Evolutionary conservation across 495 filamentous ascomycete genomes (phyloP).

Genomic region (Aspergillus ellipticus): DNA sequence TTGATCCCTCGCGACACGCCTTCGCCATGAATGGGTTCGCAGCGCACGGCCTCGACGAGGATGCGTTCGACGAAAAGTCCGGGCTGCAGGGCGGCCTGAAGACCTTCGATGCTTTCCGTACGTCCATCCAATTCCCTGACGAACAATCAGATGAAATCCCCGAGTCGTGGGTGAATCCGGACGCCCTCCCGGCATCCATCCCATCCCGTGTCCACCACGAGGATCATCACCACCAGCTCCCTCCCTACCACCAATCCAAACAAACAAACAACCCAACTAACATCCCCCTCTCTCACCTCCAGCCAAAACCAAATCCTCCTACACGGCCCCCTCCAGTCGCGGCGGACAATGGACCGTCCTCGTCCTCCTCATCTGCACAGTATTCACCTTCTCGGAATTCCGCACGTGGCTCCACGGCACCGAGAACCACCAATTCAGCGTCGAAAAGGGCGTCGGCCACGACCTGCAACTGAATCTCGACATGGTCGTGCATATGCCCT

Average conservation of each 20-base stretch:
- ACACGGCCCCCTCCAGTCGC: conserved; percentile 71
- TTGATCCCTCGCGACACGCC: conserved; percentile 16
- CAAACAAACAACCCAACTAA: not conserved
- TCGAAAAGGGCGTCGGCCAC: conserved; percentile 89
- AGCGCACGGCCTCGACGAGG: conserved; percentile 68
- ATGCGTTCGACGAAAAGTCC: conserved; percentile 70
- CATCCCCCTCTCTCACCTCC: not conserved
- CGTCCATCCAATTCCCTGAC: conserved; percentile 29
- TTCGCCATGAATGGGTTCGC: conserved; percentile 67
- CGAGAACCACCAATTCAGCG: conserved; percentile 84
- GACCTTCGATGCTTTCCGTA: conserved; percentile 98
- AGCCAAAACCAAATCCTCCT: conserved; percentile 97
- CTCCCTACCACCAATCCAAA: not conserved
- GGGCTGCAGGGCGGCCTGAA: conserved; percentile 58
- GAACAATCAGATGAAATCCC: not conserved
- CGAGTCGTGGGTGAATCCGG: not conserved
- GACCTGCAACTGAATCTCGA: conserved; percentile 92
- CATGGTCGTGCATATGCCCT: conserved; percentile 87
- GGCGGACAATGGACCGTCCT: conserved; percentile 92
- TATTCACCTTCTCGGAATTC: conserved; percentile 75
- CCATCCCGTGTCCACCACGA: no score
- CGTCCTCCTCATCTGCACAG: conserved; percentile 64
- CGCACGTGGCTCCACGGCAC: conserved; percentile 76
- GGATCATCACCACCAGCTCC: no score
- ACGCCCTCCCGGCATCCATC: not conserved